Evolutionary conservation across 768 basidiomycete species (phyloP).

Genomic region (Strobilomyces confusus): DNA sequence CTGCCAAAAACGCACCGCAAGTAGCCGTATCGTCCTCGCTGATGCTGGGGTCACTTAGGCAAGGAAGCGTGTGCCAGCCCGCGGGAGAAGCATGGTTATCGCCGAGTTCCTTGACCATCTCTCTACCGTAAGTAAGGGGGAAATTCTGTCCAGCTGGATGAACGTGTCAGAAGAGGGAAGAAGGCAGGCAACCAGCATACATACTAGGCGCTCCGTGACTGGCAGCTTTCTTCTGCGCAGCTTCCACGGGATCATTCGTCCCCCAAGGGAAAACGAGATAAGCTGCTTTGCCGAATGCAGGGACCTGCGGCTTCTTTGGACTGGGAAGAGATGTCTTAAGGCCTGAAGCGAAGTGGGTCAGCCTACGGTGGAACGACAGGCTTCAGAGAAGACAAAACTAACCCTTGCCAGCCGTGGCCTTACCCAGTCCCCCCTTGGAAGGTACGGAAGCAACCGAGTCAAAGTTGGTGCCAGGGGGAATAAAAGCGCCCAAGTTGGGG

Average conservation of each 20-base stretch:
- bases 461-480: slow-evolving; percentile 19
- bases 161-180: neutral
- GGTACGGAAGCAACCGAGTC: slow-evolving; percentile 11
- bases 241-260: slow-evolving; percentile 77
- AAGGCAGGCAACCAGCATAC: neutral
- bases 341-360: slow-evolving; percentile 1
- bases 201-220: slow-evolving; percentile 17
- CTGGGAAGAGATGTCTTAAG: slow-evolving; percentile 6
- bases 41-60: slow-evolving; percentile 55
- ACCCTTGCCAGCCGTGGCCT: slow-evolving; percentile 9
- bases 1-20: slow-evolving; percentile 6
- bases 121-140: slow-evolving; percentile 25
- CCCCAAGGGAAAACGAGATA: slow-evolving; percentile 82
- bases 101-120: slow-evolving; percentile 56
- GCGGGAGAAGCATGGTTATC: slow-evolving; percentile 79
- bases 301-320: slow-evolving; percentile 10
- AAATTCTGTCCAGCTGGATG: neutral
- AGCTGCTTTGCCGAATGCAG: slow-evolving; percentile 32
- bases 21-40: slow-evolving; percentile 8
- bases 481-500: slow-evolving; percentile 26
- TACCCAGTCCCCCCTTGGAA: slow-evolving; percentile 9
- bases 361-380: neutral
- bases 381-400: neutral
- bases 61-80: slow-evolving; percentile 90
- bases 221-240: slow-evolving; percentile 16